Conservation (phyloP, 2,329 filamentous ascomycete genomes). For the Trichoderma polysporum region DNA sequence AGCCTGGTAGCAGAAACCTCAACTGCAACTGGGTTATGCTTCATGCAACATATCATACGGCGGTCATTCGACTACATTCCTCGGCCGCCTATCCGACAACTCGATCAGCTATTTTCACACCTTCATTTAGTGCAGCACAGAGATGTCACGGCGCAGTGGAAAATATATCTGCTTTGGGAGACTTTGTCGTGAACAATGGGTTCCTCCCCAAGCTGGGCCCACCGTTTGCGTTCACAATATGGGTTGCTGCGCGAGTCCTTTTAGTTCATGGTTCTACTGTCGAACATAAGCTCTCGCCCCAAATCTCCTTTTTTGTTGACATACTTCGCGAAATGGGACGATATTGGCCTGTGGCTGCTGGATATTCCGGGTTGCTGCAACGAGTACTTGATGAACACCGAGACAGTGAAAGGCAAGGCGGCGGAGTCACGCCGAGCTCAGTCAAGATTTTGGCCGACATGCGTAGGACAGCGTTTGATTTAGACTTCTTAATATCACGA, state of each 20-base stretch:
- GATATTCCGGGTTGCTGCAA: constrained; percentile 77
- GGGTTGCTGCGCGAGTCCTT: constrained; percentile 84
- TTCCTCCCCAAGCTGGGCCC: constrained; percentile 80
- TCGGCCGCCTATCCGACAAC: constrained; percentile 91
- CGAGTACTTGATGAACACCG: constrained; percentile 83
- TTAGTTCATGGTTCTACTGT: constrained; percentile 90
- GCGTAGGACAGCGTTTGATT: constrained; percentile 84
- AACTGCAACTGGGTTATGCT: constrained; percentile 89
- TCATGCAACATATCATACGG: constrained; percentile 85
- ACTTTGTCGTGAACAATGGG: constrained; percentile 72
- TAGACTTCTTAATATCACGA: constrained; percentile 84
- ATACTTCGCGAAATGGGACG: constrained; percentile 76
- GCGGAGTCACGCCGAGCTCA: constrained; percentile 74
- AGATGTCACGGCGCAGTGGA: constrained; percentile 81
- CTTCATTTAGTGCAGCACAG: constrained; percentile 81
- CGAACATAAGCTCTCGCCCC: constrained; percentile 75
- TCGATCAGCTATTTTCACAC: constrained; percentile 82
- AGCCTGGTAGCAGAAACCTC: constrained; percentile 65
- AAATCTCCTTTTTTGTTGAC: constrained; percentile 79
- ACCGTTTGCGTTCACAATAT: constrained; percentile 87
- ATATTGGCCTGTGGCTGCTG: constrained; percentile 81
- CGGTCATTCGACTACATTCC: constrained; percentile 86
- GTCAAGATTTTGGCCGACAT: constrained; percentile 89
- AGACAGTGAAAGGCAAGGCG: constrained; percentile 72
- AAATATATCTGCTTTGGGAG: constrained; percentile 74